Evolutionary conservation across 345 rosid species (phyloP), one percentile per base, ranked within the genome.

Genomic region (Lepidium africanum): DNA sequence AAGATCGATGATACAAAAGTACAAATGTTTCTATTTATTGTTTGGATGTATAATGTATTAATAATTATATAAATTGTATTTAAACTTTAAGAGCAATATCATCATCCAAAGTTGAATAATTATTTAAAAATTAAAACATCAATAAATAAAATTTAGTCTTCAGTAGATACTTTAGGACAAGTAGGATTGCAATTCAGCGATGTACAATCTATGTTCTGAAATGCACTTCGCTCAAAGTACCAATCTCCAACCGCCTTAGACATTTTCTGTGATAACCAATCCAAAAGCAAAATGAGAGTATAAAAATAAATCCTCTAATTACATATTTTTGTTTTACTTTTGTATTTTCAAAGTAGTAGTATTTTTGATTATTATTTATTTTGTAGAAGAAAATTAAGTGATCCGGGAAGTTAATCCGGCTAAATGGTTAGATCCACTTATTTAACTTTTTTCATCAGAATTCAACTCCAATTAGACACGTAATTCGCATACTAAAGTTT

Each of bases 241-340:
- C 98, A 93, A 75, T 90, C 97, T 79, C 92, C 97, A 16, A 88
- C 86, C 12, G 99, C 96, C 75, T 82, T 86, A 3, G 88, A 89
- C 47, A 94, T 86, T 63, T 87, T 76, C 99, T 94, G 90, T 70
- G 62, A 8, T 5, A 16, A 15, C 42, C 5, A 0, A 50, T 45
- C 7, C 32, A 35, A 35, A 40, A 54, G 25, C 13, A n/a, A 14
- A 7, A 6, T 35, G 11, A 48, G 19, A 7, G 5, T 0, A 32
- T 0, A 32, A 17, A 41, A 5, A 50, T 6, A 13, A 7, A 16
- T 10, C 10, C 11, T 43, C 10, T 6, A 21, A 9, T 14, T 9
- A 5, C 23, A 16, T 54, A 2, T 2, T 7, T 27, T 52, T 52
- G 0, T 25, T 6, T 46, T 46, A 9, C 17, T 7, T 19, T 30